phyloP scores from a whole-genome alignment of 1,139 yeast genomes.

The Scheffersomyces titani region DNA sequence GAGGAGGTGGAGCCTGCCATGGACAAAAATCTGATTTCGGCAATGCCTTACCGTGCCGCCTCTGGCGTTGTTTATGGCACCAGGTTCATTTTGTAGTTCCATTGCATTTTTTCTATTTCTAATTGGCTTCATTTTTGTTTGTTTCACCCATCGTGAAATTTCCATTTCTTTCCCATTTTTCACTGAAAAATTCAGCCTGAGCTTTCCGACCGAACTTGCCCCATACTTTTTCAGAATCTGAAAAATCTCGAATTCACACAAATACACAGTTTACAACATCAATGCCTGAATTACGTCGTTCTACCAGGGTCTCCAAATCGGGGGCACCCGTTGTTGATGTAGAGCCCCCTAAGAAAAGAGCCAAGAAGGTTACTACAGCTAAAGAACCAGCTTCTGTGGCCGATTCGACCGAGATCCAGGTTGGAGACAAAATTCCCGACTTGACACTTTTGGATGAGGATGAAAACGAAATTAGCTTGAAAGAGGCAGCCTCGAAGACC shows the following conservation, averaged over 20 bases:
- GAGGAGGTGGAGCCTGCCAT: not conserved
- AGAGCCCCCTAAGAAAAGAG: constrained; percentile 22
- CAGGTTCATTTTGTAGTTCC: not conserved
- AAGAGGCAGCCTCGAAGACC: constrained; percentile 45
- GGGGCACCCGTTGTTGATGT: constrained; percentile 11
- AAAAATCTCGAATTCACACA: not conserved
- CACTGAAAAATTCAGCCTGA: not conserved
- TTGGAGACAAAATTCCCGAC: constrained; percentile 75
- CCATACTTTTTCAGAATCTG: not conserved
- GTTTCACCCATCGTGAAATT: not conserved
- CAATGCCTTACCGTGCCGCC: not conserved
- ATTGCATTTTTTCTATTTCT: too few species aligned
- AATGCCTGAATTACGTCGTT: constrained; percentile 58
- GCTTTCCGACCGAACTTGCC: not conserved
- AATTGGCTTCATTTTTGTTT: not conserved
- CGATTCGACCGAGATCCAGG: constrained; percentile 36
- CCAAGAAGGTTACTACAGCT: constrained; percentile 15
- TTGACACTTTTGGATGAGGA: constrained; percentile 66
- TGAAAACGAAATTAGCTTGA: constrained; percentile 55
- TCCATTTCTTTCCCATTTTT: not conserved
- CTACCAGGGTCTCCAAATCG: constrained; percentile 41
- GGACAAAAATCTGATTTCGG: not conserved
- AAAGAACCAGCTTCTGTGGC: constrained; percentile 11
- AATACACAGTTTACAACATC: not conserved
- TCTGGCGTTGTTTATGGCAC: not conserved